phyloP scores from a whole-genome alignment of 768 basidiomycete genomes.

The Chalciporus chontae region DNA sequence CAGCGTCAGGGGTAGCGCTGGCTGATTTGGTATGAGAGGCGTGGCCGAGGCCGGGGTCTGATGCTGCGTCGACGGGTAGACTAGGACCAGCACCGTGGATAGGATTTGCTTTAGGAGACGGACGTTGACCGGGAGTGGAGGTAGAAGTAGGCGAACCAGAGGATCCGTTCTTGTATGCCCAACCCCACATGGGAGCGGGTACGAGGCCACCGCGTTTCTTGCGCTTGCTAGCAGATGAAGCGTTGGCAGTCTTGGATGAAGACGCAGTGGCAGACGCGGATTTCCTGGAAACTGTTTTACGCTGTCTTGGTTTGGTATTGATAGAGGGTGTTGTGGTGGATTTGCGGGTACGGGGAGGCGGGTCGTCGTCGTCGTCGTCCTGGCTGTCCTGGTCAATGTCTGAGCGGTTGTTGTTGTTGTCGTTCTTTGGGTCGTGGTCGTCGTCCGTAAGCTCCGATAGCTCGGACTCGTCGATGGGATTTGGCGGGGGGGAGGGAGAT shows the following conservation, averaged over 20 bases:
- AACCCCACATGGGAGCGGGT: constrained; percentile 83
- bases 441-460: constrained; percentile 84
- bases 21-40: constrained; percentile 1
- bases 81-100: constrained; percentile 5
- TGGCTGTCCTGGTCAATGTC: constrained; percentile 26
- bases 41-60: background rate
- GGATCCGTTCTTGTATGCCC: constrained; percentile 56
- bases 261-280: constrained; percentile 1
- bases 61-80: constrained; percentile 3
- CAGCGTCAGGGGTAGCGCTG: constrained; percentile 26
- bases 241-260: constrained; percentile 1
- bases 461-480: constrained; percentile 56
- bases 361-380: constrained; percentile 17
- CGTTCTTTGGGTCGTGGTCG: constrained; percentile 50
- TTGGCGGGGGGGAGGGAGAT: constrained; percentile 54
- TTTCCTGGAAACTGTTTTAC: constrained; percentile 5
- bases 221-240: constrained; percentile 27
- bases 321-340: background rate
- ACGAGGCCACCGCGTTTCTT: constrained; percentile 66
- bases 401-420: constrained; percentile 30
- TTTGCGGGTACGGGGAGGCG: constrained; percentile 17
- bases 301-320: constrained; percentile 11
- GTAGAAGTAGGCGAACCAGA: constrained; percentile 16
- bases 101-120: constrained; percentile 1
- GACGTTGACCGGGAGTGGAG: constrained; percentile 2